A percentile compares a stretch with the other conserved stretches of the same genome.
Conservation (phyloP, 2,329 filamentous ascomycete genomes). For the Fusarium redolens region DNA sequence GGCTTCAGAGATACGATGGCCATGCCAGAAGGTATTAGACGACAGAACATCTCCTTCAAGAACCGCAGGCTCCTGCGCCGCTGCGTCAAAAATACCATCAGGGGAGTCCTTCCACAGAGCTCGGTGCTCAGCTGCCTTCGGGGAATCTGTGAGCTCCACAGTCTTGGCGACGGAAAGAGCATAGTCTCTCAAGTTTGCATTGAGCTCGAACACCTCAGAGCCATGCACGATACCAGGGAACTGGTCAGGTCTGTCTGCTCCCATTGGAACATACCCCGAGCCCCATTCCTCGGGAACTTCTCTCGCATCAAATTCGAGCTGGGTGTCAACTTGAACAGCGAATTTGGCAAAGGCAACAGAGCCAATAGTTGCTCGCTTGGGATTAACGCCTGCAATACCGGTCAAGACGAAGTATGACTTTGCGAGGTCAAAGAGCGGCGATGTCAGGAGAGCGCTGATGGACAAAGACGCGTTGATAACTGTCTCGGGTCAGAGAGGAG, state of each 20-base stretch:
- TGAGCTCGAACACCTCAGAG: conserved; percentile 37
- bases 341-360: conserved; percentile 39
- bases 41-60: conserved; percentile 37
- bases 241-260: conserved; percentile 15
- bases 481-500: not conserved
- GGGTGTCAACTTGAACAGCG: conserved; percentile 31
- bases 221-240: conserved; percentile 32
- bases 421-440: conserved; percentile 25
- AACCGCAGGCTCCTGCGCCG: conserved; percentile 7
- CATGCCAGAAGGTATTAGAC: conserved; percentile 39
- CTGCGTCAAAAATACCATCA: not conserved
- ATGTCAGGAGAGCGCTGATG: conserved; percentile 22
- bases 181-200: conserved; percentile 22
- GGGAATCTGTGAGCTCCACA: conserved; percentile 7
- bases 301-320: conserved; percentile 34
- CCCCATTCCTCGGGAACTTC: conserved; percentile 34
- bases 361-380: conserved; percentile 33
- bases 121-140: conserved; percentile 8
- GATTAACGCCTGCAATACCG: conserved; percentile 36
- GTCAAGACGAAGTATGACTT: conserved; percentile 38
- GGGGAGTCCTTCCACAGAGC: conserved; percentile 15
- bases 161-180: conserved; percentile 13
- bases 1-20: conserved; percentile 28
- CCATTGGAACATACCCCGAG: conserved; percentile 32
- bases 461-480: conserved; percentile 34